These are phyloP conservation scores for Spergularia marina DNA, from an alignment of 148 eudicot genomes.

Conservation along the genomic window DNA sequence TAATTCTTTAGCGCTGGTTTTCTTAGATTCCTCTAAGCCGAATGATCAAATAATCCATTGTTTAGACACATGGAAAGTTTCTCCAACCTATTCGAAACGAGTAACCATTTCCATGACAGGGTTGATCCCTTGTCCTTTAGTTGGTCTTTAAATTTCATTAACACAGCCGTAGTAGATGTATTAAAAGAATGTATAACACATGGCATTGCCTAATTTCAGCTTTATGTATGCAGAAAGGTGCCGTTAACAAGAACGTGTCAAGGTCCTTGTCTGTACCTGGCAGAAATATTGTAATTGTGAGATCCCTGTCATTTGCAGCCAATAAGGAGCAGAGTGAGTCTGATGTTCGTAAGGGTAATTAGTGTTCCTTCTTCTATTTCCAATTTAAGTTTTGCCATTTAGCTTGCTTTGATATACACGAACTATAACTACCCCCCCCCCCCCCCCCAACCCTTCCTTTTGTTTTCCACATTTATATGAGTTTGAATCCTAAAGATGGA, in stretches of 20 bases:
- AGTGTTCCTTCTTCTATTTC: not conserved
- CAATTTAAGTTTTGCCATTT: too few relatives aligned
- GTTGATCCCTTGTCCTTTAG: not conserved
- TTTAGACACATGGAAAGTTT: not conserved
- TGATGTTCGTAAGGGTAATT: slow-evolving; percentile 50
- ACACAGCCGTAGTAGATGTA: not conserved
- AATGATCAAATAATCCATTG: not conserved
- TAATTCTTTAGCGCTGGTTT: not conserved
- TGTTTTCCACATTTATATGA: not conserved
- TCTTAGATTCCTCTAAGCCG: not conserved
- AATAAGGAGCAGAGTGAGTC: slow-evolving; percentile 40
- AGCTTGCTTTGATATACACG: not conserved
- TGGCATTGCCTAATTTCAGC: not conserved
- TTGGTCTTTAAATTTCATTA: not conserved
- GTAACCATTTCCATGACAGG: not conserved
- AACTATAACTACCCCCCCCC: not conserved
- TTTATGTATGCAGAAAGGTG: slow-evolving; percentile 41
- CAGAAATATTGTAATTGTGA: slow-evolving; percentile 61
- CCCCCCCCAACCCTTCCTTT: not conserved
- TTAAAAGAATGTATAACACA: not conserved
- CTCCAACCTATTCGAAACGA: not conserved
- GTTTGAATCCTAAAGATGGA: not conserved
- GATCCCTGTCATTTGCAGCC: slow-evolving; percentile 57
- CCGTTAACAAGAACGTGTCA: slow-evolving; percentile 37
- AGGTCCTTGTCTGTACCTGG: slow-evolving; percentile 84